These are phyloP conservation scores for Spongiforma sp. DNA, from an alignment of 1,284 basidiomycete species.

Conservation along the genomic window DNA sequence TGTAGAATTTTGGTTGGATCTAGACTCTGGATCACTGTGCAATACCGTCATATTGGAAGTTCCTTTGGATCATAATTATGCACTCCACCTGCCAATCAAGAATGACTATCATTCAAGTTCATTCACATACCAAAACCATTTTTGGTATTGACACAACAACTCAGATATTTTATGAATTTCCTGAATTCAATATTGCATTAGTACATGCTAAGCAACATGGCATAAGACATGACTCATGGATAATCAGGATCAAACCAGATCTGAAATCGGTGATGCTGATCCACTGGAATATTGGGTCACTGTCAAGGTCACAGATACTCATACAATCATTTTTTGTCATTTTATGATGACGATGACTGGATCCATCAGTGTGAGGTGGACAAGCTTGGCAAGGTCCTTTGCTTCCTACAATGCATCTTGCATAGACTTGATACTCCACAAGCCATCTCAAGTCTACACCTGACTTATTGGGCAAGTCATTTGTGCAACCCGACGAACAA, in stretches of 20 bases:
- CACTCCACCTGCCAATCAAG: too few relatives aligned
- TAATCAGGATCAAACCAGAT: not conserved
- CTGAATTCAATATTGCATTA: not conserved
- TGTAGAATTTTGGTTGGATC: not conserved
- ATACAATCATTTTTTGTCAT: not conserved
- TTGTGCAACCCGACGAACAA: not conserved
- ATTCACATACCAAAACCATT: not conserved
- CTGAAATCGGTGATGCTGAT: not conserved
- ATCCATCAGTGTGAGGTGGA: not conserved
- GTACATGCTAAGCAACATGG: constrained; percentile 2
- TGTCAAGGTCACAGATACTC: not conserved
- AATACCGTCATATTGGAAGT: not conserved
- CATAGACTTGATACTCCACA: not conserved
- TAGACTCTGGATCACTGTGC: not conserved
- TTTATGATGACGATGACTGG: not conserved
- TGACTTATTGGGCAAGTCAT: not conserved
- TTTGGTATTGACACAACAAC: constrained; percentile 11
- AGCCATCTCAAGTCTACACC: not conserved
- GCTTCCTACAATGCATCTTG: not conserved
- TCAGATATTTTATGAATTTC: constrained; percentile 9
- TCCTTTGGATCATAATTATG: not conserved
- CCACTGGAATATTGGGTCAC: not conserved
- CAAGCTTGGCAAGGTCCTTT: too few relatives aligned
- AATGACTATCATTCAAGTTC: constrained; percentile 6
- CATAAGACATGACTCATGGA: not conserved